A percentile compares a stretch with the other conserved stretches of the same genome.
These are phyloP conservation scores for Ustilago hordei DNA, from an alignment of 1,284 basidiomycete species.

Conservation along the genomic window DNA sequence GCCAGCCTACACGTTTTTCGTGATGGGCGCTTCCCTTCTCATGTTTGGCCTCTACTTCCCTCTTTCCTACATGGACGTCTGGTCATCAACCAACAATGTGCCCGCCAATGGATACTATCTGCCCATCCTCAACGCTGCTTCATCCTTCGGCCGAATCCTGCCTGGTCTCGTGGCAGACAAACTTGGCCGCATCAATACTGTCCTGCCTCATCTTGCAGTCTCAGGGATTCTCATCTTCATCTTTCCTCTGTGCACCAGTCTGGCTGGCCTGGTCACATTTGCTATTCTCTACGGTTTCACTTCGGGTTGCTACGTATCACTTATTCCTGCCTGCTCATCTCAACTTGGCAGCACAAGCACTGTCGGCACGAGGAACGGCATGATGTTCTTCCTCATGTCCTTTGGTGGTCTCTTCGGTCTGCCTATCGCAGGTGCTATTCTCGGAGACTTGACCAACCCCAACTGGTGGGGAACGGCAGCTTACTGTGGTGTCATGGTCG, in stretches of 20 bases:
- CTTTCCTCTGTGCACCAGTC: constrained; percentile 40
- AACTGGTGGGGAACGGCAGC: constrained; percentile 41
- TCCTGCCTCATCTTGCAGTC: constrained; percentile 62
- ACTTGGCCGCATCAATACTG: constrained; percentile 68
- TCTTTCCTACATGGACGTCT: constrained; percentile 52
- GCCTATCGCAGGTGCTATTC: constrained; percentile 49
- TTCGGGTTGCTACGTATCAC: constrained; percentile 56
- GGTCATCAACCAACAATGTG: constrained; percentile 29
- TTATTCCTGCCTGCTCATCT: constrained; percentile 47
- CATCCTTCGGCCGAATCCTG: constrained; percentile 66
- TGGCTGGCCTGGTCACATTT: constrained; percentile 38
- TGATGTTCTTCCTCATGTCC: constrained; percentile 49
- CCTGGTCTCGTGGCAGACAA: constrained; percentile 68
- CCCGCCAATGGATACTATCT: constrained; percentile 51
- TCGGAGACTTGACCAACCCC: constrained; percentile 19
- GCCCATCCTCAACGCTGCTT: constrained; percentile 57
- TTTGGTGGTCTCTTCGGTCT: constrained; percentile 45
- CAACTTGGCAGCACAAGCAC: constrained; percentile 40
- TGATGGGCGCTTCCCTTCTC: constrained; percentile 38
- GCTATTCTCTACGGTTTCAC: constrained; percentile 57
- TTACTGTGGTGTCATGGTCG: constrained; percentile 27
- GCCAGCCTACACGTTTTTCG: constrained; percentile 42
- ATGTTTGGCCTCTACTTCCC: constrained; percentile 61
- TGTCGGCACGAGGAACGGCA: constrained; percentile 46
- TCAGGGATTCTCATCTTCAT: constrained; percentile 61